Percentiles rank a stretch among this genome's conserved stretches.
Conservation (phyloP, 1,284 basidiomycete genomes). For the Sanguinoderma infundibulare region DNA sequence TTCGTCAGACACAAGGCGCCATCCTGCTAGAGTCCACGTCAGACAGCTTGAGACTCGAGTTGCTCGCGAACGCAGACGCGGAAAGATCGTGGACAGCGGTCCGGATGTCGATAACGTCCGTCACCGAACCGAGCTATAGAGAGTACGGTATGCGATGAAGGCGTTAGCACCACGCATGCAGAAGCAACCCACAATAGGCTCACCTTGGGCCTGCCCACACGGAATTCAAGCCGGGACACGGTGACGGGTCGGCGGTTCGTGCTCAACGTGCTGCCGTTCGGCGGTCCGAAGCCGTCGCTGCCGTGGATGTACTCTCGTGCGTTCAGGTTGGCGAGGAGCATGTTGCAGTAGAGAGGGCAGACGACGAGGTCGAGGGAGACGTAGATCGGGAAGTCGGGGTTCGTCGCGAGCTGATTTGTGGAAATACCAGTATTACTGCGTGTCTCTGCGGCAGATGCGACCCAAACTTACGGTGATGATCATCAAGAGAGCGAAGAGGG, state of each 20-base stretch:
- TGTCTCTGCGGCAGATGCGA: not conserved
- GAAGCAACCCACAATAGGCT: not conserved
- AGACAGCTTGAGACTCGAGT: not conserved
- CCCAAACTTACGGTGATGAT: not conserved
- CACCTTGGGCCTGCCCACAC: not conserved
- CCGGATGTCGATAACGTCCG: not conserved
- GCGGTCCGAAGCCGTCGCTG: constrained; percentile 5
- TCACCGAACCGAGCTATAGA: not conserved
- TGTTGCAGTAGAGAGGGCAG: constrained; percentile 6
- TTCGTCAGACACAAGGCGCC: too few relatives aligned
- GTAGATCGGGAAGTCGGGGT: constrained; percentile 1
- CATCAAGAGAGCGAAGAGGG: not conserved
- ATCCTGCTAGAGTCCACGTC: too few relatives aligned
- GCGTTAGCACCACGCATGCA: too few relatives aligned
- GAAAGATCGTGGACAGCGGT: not conserved
- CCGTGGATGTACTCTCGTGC: not conserved
- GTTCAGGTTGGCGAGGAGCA: not conserved
- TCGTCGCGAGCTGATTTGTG: not conserved
- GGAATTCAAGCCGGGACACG: not conserved
- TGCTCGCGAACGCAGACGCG: not conserved
- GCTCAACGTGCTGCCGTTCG: constrained; percentile 12
- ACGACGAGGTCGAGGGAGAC: constrained; percentile 1
- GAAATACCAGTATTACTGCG: too few relatives aligned
- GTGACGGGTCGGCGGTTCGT: not conserved
- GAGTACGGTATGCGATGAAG: too few relatives aligned